Evolutionary conservation across 805 yeast genomes (phyloP).

Genomic region (Kodamaea laetipori): DNA sequence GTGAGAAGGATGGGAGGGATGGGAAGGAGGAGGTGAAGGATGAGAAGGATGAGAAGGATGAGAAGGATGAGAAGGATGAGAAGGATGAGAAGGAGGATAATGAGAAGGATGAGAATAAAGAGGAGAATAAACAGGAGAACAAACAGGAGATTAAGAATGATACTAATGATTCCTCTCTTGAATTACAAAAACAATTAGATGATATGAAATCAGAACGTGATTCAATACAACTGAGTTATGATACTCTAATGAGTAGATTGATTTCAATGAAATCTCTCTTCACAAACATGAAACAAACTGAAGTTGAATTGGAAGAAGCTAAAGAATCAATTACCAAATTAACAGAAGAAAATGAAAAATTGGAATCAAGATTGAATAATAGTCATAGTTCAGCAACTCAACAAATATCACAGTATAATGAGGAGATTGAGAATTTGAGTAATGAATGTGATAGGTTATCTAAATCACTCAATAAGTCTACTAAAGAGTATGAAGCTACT

Average conservation of each 20-base stretch:
- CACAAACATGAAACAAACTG: slow-evolving; percentile 70
- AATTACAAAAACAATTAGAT: neutral
- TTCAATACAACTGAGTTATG: slow-evolving; percentile 59
- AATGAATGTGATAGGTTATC: slow-evolving; percentile 56
- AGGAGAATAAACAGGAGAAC: slow-evolving; percentile 8
- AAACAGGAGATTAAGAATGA: neutral
- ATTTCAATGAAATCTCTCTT: slow-evolving; percentile 76
- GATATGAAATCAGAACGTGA: slow-evolving; percentile 48
- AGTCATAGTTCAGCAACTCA: slow-evolving; percentile 4
- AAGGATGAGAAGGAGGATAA: neutral
- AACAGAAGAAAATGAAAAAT: slow-evolving; percentile 27
- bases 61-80: neutral
- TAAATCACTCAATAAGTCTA: slow-evolving; percentile 36
- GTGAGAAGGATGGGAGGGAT: slow-evolving; percentile 2
- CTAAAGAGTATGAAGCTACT: slow-evolving; percentile 39
- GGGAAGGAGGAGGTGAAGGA: neutral
- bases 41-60: neutral
- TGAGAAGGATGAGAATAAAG: neutral
- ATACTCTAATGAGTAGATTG: slow-evolving; percentile 59
- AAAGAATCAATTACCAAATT: slow-evolving; percentile 41
- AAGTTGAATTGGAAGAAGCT: slow-evolving; percentile 58
- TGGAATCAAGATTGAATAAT: neutral
- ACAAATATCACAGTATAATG: slow-evolving; percentile 13
- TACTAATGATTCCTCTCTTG: too few relatives aligned
- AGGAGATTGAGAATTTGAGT: slow-evolving; percentile 44